Percentiles rank a stretch among this genome's conserved stretches.
Conservation (phyloP, 768 basidiomycete species). For the Suillus brevipes region DNA sequence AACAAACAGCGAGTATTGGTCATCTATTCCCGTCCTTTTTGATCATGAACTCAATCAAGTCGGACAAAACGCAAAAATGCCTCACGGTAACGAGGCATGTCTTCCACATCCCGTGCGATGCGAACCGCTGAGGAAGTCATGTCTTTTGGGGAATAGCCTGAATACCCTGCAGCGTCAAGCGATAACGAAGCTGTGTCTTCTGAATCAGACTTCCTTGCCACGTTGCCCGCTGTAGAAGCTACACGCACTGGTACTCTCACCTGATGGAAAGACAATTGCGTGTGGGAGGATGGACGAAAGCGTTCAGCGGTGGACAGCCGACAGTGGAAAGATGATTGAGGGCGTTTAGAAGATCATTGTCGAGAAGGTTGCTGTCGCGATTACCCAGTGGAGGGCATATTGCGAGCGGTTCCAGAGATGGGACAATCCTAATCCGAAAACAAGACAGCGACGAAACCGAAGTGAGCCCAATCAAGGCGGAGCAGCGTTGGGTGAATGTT, state of each 20-base stretch:
- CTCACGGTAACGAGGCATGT: too few species aligned
- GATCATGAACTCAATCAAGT: too few species aligned
- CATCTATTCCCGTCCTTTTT: too few species aligned
- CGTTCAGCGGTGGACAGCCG: not conserved
- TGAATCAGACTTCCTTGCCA: not conserved
- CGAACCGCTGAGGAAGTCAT: slow-evolving; percentile 15
- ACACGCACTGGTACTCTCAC: not conserved
- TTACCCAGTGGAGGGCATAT: not conserved
- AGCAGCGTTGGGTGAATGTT: not conserved
- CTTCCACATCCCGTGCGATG: too few species aligned
- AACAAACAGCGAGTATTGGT: too few species aligned
- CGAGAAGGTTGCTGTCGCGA: not conserved
- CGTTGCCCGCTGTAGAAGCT: not conserved
- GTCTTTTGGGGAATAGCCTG: not conserved
- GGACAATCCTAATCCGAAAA: not conserved
- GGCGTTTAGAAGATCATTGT: not conserved
- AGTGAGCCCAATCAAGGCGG: not conserved
- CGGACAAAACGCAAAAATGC: too few species aligned
- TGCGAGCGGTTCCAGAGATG: not conserved
- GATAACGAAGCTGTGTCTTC: not conserved
- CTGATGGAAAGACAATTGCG: not conserved
- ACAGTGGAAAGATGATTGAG: not conserved
- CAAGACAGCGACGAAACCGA: not conserved
- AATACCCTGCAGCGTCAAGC: not conserved
- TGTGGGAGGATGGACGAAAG: not conserved